phyloP scores from a whole-genome alignment of 2,329 filamentous ascomycete species.

The Ophioceras dolichostomum region DNA sequence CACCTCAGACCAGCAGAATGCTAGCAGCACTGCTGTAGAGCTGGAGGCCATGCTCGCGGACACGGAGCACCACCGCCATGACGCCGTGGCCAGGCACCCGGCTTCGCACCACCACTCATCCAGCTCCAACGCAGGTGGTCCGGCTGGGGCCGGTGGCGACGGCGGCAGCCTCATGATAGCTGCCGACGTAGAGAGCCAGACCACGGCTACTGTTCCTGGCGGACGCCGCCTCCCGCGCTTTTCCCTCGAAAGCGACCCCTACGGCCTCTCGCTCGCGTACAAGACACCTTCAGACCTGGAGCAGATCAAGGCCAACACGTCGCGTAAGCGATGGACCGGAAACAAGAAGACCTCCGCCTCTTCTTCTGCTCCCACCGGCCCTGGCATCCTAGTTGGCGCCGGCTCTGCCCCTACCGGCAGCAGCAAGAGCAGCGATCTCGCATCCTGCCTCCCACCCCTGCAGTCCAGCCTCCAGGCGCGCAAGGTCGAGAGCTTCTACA shows the following conservation, averaged over 20 bases:
- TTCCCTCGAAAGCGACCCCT: constrained; percentile 62
- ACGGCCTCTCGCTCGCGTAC: constrained; percentile 62
- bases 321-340: constrained; percentile 47
- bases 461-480: constrained; percentile 19
- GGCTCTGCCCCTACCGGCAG: constrained; percentile 5
- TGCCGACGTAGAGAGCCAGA: constrained; percentile 36
- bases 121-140: no score
- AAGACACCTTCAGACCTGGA: constrained; percentile 69
- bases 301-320: constrained; percentile 68
- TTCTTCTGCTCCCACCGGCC: no score
- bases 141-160: constrained; percentile 28
- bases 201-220: constrained; percentile 17
- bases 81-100: no score
- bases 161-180: constrained; percentile 3
- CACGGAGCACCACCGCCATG: constrained; percentile 4
- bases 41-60: background rate
- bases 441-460: constrained; percentile 18
- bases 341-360: constrained; percentile 4
- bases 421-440: constrained; percentile 14
- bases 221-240: constrained; percentile 39
- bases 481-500: constrained; percentile 69
- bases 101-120: no score
- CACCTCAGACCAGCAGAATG: background rate
- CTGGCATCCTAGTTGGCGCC: background rate
- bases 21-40: constrained; percentile 4